Conservation (phyloP, 352 stramenopile species). For the Pilasporangium apinafurcum region DNA sequence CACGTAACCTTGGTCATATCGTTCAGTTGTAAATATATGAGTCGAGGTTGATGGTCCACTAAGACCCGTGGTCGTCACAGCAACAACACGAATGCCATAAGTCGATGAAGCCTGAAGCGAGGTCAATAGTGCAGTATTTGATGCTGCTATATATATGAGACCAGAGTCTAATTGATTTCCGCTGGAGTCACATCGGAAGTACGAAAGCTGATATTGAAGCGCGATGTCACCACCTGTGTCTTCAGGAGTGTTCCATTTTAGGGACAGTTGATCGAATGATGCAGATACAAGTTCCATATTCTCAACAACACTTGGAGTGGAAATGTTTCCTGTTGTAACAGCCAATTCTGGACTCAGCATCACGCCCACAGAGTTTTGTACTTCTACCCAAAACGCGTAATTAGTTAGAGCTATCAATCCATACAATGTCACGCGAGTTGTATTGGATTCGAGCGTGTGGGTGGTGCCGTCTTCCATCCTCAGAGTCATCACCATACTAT, state of each 20-base stretch:
- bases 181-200: constrained; percentile 18
- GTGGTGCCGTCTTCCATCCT: constrained; percentile 12
- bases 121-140: constrained; percentile 9
- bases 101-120: constrained; percentile 21
- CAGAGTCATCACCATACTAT: constrained; percentile 20
- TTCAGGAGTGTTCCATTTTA: constrained; percentile 26
- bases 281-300: constrained; percentile 13
- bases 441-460: constrained; percentile 12
- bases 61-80: constrained; percentile 29
- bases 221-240: constrained; percentile 37
- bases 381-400: constrained; percentile 32
- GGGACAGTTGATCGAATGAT: constrained; percentile 25
- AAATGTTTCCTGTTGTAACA: constrained; percentile 26
- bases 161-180: constrained; percentile 4
- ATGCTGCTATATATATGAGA: background rate
- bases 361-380: constrained; percentile 26
- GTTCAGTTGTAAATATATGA: constrained; percentile 23
- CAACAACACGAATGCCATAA: constrained; percentile 24
- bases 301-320: constrained; percentile 20
- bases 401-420: constrained; percentile 21
- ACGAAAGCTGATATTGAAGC: constrained; percentile 39
- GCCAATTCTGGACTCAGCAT: constrained; percentile 10
- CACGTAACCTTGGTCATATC: constrained; percentile 20
- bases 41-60: constrained; percentile 10
- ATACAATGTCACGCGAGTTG: constrained; percentile 18